Evolutionary conservation across 1,284 basidiomycete genomes (phyloP).

Genomic region (Irpex rosettiformis): DNA sequence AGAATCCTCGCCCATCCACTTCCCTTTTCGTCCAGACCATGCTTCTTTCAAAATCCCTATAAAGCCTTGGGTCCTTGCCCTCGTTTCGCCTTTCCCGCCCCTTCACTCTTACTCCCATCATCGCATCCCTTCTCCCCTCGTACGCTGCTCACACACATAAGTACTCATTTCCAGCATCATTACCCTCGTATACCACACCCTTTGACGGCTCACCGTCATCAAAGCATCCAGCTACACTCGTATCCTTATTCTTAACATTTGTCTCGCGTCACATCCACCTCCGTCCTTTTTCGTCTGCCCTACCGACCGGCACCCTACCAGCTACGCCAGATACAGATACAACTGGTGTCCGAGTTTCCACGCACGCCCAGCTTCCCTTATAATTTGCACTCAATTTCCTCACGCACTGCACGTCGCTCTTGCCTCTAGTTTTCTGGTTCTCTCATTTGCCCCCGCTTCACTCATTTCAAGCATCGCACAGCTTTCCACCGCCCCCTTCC

Average conservation of each 20-base stretch:
- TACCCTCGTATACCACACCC: constrained; percentile 1
- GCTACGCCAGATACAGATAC: constrained; percentile 9
- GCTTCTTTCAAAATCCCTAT: background rate
- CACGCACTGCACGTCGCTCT: background rate
- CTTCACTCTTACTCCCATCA: background rate
- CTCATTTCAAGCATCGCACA: background rate
- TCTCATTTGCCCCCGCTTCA: background rate
- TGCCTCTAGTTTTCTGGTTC: constrained; percentile 3
- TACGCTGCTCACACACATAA: background rate
- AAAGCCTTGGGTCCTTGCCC: background rate
- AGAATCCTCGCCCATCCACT: background rate
- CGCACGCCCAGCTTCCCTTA: constrained; percentile 3
- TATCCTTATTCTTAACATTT: constrained; percentile 10
- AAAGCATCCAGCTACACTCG: background rate
- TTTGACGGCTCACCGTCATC: background rate
- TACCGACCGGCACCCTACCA: constrained; percentile 1
- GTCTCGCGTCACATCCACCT: constrained; percentile 9
- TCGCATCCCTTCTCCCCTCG: background rate
- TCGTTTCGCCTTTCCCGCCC: constrained; percentile 2
- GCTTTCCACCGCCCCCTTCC: background rate
- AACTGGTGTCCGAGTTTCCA: constrained; percentile 4
- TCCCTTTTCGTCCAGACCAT: background rate
- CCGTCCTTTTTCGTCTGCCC: background rate
- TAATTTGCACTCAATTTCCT: background rate
- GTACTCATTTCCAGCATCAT: background rate